phyloP scores from a whole-genome alignment of 2,329 filamentous ascomycete genomes.

The Chrysoporthe deuterocubensis region DNA sequence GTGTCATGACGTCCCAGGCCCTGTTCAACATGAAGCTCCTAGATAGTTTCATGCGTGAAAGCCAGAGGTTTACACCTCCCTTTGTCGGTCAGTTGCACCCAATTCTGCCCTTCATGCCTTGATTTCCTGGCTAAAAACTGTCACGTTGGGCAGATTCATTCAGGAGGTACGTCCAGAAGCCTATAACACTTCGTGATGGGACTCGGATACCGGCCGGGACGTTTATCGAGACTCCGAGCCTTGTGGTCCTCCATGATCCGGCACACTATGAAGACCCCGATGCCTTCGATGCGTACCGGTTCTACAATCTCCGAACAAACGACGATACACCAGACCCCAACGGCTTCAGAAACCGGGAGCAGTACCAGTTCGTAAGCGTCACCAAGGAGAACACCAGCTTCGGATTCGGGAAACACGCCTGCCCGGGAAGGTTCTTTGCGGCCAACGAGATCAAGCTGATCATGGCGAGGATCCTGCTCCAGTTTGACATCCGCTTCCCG shows the following conservation, averaged over 20 bases:
- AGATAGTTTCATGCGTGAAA: conserved; percentile 30
- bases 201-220: conserved; percentile 47
- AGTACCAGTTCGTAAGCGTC: conserved; percentile 42
- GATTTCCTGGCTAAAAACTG: background rate
- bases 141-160: conserved; percentile 41
- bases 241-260: conserved; percentile 41
- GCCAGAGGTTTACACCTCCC: conserved; percentile 25
- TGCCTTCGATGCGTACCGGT: conserved; percentile 42
- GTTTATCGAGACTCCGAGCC: conserved; percentile 42
- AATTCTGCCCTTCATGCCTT: background rate
- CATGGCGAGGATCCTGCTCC: conserved; percentile 31
- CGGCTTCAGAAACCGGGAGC: conserved; percentile 36
- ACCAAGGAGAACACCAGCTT: conserved; percentile 40
- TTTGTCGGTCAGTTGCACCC: conserved; percentile 37
- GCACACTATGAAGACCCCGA: conserved; percentile 39
- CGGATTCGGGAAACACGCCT: conserved; percentile 42
- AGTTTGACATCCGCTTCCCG: conserved; percentile 29
- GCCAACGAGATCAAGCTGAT: conserved; percentile 35
- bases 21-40: conserved; percentile 29
- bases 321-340: conserved; percentile 31
- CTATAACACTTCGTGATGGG: conserved; percentile 54
- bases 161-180: conserved; percentile 50
- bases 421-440: conserved; percentile 38
- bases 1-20: conserved; percentile 29
- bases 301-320: conserved; percentile 38